Evolutionary conservation across 169 alveolate species (phyloP), one percentile per base, ranked within the genome.

Genomic region (Eimeria acervulina): DNA sequence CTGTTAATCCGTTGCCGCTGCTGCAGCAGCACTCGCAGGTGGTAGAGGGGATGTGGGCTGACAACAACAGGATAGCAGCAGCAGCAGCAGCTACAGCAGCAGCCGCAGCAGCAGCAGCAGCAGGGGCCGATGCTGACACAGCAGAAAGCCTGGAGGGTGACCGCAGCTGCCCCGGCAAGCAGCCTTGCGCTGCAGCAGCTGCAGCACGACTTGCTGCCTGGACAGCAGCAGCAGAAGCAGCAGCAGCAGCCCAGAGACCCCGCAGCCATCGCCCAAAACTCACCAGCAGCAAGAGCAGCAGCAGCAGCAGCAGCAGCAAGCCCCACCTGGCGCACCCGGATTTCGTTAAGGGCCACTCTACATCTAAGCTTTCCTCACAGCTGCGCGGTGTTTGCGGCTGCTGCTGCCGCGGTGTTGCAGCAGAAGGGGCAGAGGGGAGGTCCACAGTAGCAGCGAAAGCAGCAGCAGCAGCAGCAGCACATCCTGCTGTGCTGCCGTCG

Each of bases 191-290:
- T 51, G 78, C 93, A 3, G 93, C 93, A 33, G 78, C 93, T 51
- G 74, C 93, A 26, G 74, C 78, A 36, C 52, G 90, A 44, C 70
- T n/a, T 8, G 63, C 94, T 23, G 94, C 94, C 2, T 63, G 84
- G 94, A 44, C 94, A 61, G 94, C 94, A 19, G 94, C 94, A 88
- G 94, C 94, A 88, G 70, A n/a, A 59, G 68, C 28, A 59, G 94
- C 70, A 59, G 68, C 28, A 59, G 94, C 70, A 63, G 85, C 83
- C 10, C 51, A 28, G 17, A 26, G 70, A 38, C 94, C 44, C 47
- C 85, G 44, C 93, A 84, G 70, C 90, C 2, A 47, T 47, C 90
- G 28, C 38, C 44, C 70, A 4, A 51, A 81, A 17, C 52, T 44
- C 26, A 42, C 72, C 90, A 81, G 72, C 90, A 51, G 68, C 90